Percentiles rank a stretch among this genome's conserved stretches.
Conservation (phyloP, 2,329 filamentous ascomycete genomes). For the Curvularia sp. region DNA sequence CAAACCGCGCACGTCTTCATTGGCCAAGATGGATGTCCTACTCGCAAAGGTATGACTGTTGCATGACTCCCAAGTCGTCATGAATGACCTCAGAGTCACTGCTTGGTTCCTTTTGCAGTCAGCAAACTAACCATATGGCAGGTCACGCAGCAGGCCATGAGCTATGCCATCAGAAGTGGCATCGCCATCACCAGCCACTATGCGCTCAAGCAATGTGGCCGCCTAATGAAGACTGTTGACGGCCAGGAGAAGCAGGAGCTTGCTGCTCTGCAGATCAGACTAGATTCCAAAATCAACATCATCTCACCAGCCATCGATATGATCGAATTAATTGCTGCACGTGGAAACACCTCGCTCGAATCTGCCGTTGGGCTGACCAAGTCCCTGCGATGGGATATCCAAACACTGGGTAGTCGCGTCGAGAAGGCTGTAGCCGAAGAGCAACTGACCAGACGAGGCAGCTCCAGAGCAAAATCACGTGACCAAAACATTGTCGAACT, state of each 20-base stretch:
- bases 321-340: slow-evolving; percentile 83
- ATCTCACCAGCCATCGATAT: slow-evolving; percentile 90
- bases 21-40: slow-evolving; percentile 72
- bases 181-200: slow-evolving; percentile 85
- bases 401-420: slow-evolving; percentile 76
- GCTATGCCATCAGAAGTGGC: slow-evolving; percentile 86
- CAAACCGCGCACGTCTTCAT: slow-evolving; percentile 7
- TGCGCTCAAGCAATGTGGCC: slow-evolving; percentile 81
- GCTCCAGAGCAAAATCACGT: slow-evolving; percentile 57
- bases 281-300: slow-evolving; percentile 90
- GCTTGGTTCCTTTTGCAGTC: neutral
- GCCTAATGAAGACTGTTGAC: slow-evolving; percentile 75
- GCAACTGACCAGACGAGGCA: slow-evolving; percentile 58
- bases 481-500: slow-evolving; percentile 70
- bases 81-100: neutral
- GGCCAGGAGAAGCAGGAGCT: slow-evolving; percentile 76
- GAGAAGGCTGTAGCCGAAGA: slow-evolving; percentile 71
- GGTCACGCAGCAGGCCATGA: slow-evolving; percentile 81
- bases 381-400: slow-evolving; percentile 81
- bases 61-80: slow-evolving; percentile 12
- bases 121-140: slow-evolving; percentile 40
- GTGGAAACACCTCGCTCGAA: slow-evolving; percentile 81
- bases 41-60: slow-evolving; percentile 61
- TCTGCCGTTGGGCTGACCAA: slow-evolving; percentile 85
- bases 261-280: slow-evolving; percentile 70